Evolutionary conservation across 2,329 filamentous ascomycete genomes (phyloP).

Genomic region (Xylariaceae sp.): DNA sequence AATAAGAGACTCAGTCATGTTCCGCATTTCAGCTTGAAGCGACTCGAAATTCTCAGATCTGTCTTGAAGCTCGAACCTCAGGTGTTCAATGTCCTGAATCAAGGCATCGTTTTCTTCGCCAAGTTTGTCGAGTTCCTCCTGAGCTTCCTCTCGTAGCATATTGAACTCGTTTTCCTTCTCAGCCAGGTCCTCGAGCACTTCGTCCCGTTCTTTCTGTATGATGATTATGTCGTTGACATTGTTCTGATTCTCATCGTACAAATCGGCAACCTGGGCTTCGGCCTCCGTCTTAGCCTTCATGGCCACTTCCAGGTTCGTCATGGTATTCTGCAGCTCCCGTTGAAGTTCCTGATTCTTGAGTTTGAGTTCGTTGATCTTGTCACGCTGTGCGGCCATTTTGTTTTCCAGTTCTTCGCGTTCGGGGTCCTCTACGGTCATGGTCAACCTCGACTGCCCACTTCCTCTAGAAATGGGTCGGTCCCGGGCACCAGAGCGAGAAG

Average conservation of each 20-base stretch:
- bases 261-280: conserved; percentile 55
- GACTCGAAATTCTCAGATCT: conserved; percentile 84
- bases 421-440: conserved; percentile 62
- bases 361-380: conserved; percentile 82
- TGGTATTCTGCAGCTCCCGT: conserved; percentile 74
- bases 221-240: conserved; percentile 76
- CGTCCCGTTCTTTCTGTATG: conserved; percentile 80
- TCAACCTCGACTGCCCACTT: conserved; percentile 66
- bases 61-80: conserved; percentile 70
- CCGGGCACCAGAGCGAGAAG: conserved; percentile 71
- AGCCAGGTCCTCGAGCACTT: conserved; percentile 67
- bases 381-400: conserved; percentile 77
- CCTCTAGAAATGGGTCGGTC: conserved; percentile 71
- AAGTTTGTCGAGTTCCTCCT: conserved; percentile 64
- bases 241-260: conserved; percentile 79
- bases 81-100: conserved; percentile 65
- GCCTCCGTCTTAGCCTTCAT: conserved; percentile 61
- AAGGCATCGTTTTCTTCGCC: conserved; percentile 73
- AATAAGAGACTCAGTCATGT: conserved; percentile 81
- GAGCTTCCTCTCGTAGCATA: conserved; percentile 59
- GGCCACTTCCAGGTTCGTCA: conserved; percentile 75
- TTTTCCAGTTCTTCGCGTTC: conserved; percentile 86
- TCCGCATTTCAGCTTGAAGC: conserved; percentile 91
- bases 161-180: conserved; percentile 62
- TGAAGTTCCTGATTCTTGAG: conserved; percentile 88